Evolutionary conservation across 1,284 basidiomycete genomes (phyloP).

Genomic region (Sanghuangporus baumii): DNA sequence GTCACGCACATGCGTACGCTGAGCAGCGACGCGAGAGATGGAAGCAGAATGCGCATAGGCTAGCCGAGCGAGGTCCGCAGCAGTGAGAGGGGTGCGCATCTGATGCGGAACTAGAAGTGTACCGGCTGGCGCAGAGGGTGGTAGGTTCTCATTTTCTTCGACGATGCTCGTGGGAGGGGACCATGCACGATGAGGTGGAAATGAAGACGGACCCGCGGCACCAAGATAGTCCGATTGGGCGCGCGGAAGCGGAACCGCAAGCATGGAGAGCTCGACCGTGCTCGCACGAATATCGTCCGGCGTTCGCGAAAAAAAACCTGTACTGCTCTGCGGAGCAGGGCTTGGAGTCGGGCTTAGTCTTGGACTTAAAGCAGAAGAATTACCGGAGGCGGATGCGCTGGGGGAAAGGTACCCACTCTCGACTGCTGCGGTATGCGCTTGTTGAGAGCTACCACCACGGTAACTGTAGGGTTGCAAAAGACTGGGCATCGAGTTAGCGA

Average conservation of each 20-base stretch:
- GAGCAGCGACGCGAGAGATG: not conserved
- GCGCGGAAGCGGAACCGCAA: conserved; percentile 31
- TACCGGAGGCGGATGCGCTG: not conserved
- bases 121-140: not conserved
- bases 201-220: not conserved
- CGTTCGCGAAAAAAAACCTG: conserved; percentile 26
- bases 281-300: conserved; percentile 58
- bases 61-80: conserved; percentile 11
- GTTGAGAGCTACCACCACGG: not conserved
- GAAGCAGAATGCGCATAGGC: not conserved
- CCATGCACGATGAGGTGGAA: not conserved
- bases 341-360: not conserved
- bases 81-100: conserved; percentile 15
- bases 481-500: not conserved
- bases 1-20: not conserved
- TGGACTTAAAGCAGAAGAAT: not conserved
- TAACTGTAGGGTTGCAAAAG: conserved; percentile 7
- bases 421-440: not conserved
- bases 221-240: conserved; percentile 12
- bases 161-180: not conserved
- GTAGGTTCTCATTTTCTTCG: not conserved
- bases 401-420: not conserved
- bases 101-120: conserved; percentile 3
- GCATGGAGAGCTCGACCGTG: conserved; percentile 59
- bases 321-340: not conserved